Evolutionary conservation across 1,284 basidiomycete species (phyloP), one percentile per base, ranked within the genome.

Genomic region (Fomitopsis betulina): DNA sequence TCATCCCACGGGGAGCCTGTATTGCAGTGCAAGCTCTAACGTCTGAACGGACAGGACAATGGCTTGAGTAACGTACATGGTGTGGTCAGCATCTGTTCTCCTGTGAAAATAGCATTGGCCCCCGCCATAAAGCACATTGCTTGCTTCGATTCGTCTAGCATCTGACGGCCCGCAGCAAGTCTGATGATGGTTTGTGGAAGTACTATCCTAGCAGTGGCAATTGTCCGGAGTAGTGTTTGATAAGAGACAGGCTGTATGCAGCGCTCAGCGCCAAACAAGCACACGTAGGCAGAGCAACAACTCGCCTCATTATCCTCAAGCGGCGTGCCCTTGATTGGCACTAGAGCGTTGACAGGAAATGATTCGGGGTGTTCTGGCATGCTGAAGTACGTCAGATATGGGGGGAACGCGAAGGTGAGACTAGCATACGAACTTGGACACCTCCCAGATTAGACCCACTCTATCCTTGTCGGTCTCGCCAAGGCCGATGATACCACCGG

Each of bases 41-140:
- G 56, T 30, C 27, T 30, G 27, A 8, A 30, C 63, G 43, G 61
- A 15, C 12, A 57, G 54, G 49, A 39, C 40, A 54, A 19, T 38
- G 37, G 37, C 52, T 59, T n/a, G 53, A 32, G 50, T 8, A 47
- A 80, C 89, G 74, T 66, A 89, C 90, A 96, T 50, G 96, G 96
- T 13, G 96, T 98, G 6, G 96, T 99, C 63, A 99, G 74, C 96
- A 98, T 98, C 68, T 89, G 82, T 71, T 98, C 94, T 43, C 96
- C 96, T 19, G 96, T 99, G 72, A 99, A 99, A 63, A 98, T 91
- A 40, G 96, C 96, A 70, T 99, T 99, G 51, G 96, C 96, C 52
- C 96, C 96, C 5, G 96, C 95, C 87, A 98, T 91, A 77, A 98
- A 99, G 68, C 93, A 94, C 92, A 99, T 96, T 13, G 90, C 94